These are phyloP conservation scores for Xylaria nigripes DNA, from an alignment of 495 filamentous ascomycete genomes.

Conservation along the genomic window DNA sequence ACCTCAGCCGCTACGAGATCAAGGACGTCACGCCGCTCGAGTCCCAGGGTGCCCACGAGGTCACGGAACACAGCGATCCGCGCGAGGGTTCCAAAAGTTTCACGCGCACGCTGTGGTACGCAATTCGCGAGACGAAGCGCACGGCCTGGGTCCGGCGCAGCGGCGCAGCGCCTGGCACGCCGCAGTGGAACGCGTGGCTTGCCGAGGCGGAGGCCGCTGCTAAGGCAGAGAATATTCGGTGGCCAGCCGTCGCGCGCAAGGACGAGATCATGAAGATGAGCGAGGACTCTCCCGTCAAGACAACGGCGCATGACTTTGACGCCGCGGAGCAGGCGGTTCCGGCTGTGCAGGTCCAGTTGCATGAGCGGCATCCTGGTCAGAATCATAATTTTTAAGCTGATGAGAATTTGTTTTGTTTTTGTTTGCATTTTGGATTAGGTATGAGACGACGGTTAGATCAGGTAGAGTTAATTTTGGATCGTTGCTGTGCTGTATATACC, in stretches of 20 bases:
- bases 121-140: slow-evolving; percentile 43
- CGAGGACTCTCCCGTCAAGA: slow-evolving; percentile 1
- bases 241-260: slow-evolving; percentile 43
- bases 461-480: too few relatives aligned
- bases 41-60: slow-evolving; percentile 23
- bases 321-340: slow-evolving; percentile 26
- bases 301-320: slow-evolving; percentile 12
- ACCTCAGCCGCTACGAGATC: slow-evolving; percentile 37
- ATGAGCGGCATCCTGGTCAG: slow-evolving; percentile 11
- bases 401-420: too few relatives aligned
- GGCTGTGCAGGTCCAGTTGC: slow-evolving; percentile 21
- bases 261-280: slow-evolving; percentile 39
- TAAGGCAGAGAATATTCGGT: slow-evolving; percentile 23
- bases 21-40: slow-evolving; percentile 32
- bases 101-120: slow-evolving; percentile 50
- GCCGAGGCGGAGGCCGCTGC: slow-evolving; percentile 37
- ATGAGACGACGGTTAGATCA: too few relatives aligned
- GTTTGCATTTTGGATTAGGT: too few relatives aligned
- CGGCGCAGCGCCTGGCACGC: slow-evolving; percentile 41
- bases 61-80: slow-evolving; percentile 14
- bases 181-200: slow-evolving; percentile 46
- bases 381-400: too few relatives aligned
- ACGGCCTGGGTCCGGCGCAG: slow-evolving; percentile 42
- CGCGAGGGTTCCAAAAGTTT: slow-evolving; percentile 35
- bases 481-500: too few relatives aligned